These are phyloP conservation scores for Gossypium gossypioides DNA, from an alignment of 441 rosid species.

Conservation along the genomic window DNA sequence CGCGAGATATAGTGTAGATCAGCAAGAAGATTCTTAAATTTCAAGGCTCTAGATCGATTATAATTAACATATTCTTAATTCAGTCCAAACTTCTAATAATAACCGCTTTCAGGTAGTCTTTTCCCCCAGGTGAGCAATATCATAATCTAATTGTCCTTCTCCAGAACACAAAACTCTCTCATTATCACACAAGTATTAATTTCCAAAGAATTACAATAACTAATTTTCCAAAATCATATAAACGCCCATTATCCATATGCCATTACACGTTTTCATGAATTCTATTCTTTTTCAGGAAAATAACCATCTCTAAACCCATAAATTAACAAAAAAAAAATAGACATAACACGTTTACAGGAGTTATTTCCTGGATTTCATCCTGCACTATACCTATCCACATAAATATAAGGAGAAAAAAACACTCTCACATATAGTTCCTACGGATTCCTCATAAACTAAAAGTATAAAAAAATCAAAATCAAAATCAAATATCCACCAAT, in stretches of 20 bases:
- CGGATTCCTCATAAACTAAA: background rate
- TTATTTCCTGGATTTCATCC: background rate
- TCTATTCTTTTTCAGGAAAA: background rate
- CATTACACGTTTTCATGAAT: background rate
- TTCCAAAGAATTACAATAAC: background rate
- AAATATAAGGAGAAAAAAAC: background rate
- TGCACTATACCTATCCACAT: background rate
- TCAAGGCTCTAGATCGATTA: background rate
- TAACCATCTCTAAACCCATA: background rate
- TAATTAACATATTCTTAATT: background rate
- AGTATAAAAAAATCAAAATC: background rate
- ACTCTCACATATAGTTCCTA: background rate
- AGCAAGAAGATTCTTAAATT: background rate
- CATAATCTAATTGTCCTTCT: background rate
- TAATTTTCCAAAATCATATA: background rate
- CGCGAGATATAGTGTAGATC: background rate
- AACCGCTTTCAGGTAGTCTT: background rate
- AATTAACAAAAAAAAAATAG: background rate
- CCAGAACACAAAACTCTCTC: background rate
- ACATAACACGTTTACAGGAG: background rate
- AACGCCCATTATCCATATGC: background rate
- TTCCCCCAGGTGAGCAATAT: background rate
- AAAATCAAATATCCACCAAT: background rate
- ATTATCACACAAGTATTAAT: background rate
- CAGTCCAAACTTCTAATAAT: background rate